phyloP scores from a whole-genome alignment of 2,329 filamentous ascomycete species.

The Dothideomycetes sp. region DNA sequence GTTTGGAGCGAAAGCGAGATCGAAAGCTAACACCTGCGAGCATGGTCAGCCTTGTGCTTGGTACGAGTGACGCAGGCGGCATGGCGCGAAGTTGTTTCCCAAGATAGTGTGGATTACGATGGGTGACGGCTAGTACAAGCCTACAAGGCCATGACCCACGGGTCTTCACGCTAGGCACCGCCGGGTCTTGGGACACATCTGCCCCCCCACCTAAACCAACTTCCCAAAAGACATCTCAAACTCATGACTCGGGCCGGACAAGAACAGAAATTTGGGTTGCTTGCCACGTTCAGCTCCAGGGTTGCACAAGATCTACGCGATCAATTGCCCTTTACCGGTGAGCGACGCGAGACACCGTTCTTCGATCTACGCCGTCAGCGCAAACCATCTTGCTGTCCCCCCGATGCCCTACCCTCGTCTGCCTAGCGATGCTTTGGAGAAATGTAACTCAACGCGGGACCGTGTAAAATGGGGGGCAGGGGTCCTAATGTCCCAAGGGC shows the following conservation, averaged over 20 bases:
- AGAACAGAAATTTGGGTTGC: neutral
- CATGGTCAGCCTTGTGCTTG: neutral
- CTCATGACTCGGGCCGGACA: neutral
- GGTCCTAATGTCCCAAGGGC: slow-evolving; percentile 6
- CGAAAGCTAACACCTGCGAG: slow-evolving; percentile 2
- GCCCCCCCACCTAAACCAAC: neutral
- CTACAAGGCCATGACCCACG: neutral
- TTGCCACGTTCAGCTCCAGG: neutral
- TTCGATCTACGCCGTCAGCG: neutral
- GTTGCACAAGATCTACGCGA: neutral
- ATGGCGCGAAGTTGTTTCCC: neutral
- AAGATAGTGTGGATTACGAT: neutral
- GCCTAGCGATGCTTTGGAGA: slow-evolving; percentile 1
- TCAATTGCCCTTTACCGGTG: neutral
- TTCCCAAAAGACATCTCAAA: neutral
- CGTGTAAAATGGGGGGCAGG: slow-evolving; percentile 8
- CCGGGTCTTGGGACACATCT: neutral
- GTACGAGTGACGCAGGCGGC: neutral
- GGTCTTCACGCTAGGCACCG: neutral
- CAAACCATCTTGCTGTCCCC: neutral
- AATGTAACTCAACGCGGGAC: slow-evolving; percentile 5
- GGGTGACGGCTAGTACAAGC: neutral
- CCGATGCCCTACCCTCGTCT: neutral
- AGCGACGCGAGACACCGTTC: neutral
- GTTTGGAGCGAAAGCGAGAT: neutral